phyloP scores from a whole-genome alignment of 257 asterid genomes.

The Linderniella brevidens region DNA sequence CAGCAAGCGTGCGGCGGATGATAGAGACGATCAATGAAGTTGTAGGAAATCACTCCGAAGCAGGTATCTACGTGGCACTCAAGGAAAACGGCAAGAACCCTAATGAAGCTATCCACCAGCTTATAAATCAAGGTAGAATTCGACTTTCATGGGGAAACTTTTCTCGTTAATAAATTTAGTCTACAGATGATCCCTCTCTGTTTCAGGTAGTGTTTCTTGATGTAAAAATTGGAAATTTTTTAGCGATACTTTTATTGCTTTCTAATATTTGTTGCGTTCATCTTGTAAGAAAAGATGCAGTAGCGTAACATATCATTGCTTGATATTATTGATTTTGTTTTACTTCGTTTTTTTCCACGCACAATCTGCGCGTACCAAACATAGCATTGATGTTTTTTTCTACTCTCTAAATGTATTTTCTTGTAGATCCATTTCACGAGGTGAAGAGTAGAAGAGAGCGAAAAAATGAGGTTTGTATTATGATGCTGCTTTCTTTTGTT shows the following conservation, averaged over 20 bases:
- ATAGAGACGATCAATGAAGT: conserved; percentile 73
- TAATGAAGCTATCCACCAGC: conserved; percentile 75
- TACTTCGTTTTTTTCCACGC: neutral
- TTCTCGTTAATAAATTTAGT: neutral
- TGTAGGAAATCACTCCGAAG: conserved; percentile 73
- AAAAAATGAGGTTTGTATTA: conserved; percentile 57
- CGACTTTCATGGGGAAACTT: conserved; percentile 1
- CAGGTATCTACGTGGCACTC: conserved; percentile 68
- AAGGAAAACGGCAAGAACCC: conserved; percentile 91
- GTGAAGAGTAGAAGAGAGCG: conserved; percentile 79
- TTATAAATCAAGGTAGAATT: conserved; percentile 66
- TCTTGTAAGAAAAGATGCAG: too few relatives aligned
- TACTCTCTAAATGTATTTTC: conserved; percentile 11
- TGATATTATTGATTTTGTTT: too few relatives aligned
- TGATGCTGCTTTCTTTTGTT: neutral
- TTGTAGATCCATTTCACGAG: conserved; percentile 87
- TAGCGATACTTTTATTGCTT: too few relatives aligned
- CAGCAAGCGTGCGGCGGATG: conserved; percentile 68
- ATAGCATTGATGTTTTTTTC: too few relatives aligned
- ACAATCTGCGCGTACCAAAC: too few relatives aligned
- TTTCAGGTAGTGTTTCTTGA: too few relatives aligned
- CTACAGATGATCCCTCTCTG: neutral
- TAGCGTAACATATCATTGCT: too few relatives aligned
- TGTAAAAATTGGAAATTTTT: too few relatives aligned
- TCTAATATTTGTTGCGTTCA: too few relatives aligned